phyloP scores from a whole-genome alignment of 371 early-diverging fungal species.

The Mortierella sp. region DNA sequence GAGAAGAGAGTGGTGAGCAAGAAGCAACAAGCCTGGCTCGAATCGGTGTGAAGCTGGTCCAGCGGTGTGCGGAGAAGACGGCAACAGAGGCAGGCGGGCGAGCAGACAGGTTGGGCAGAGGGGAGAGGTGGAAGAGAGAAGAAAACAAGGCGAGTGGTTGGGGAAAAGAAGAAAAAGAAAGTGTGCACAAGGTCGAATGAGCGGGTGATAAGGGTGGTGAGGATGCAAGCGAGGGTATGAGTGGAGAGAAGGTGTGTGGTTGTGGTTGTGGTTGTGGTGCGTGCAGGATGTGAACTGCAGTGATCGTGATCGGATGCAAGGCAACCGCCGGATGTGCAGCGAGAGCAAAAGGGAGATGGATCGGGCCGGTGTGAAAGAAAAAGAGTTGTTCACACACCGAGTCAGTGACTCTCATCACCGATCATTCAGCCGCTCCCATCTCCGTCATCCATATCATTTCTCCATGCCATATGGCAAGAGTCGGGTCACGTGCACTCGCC shows the following conservation, averaged over 20 bases:
- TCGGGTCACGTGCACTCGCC: too few relatives aligned
- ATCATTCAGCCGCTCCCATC: too few relatives aligned
- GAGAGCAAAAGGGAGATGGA: too few relatives aligned
- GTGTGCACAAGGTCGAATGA: background rate
- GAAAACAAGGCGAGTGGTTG: background rate
- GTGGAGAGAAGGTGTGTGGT: background rate
- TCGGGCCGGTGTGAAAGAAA: too few relatives aligned
- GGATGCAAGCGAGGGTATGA: background rate
- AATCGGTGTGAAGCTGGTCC: background rate
- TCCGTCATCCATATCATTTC: too few relatives aligned
- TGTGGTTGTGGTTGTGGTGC: too few relatives aligned
- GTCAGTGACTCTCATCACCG: too few relatives aligned
- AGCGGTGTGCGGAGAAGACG: background rate
- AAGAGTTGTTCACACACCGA: too few relatives aligned
- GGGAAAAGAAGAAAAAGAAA: background rate
- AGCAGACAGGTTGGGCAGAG: slow-evolving; percentile 1
- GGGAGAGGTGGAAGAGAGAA: slow-evolving; percentile 2
- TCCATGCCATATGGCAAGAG: too few relatives aligned
- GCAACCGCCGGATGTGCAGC: too few relatives aligned
- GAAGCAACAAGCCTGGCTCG: background rate
- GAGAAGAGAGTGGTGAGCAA: background rate
- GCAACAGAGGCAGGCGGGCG: background rate
- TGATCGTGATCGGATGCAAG: background rate
- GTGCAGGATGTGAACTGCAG: background rate
- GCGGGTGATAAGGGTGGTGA: too few relatives aligned